phyloP scores from a whole-genome alignment of 2,329 filamentous ascomycete genomes.

The Hypoxylon sp. region DNA sequence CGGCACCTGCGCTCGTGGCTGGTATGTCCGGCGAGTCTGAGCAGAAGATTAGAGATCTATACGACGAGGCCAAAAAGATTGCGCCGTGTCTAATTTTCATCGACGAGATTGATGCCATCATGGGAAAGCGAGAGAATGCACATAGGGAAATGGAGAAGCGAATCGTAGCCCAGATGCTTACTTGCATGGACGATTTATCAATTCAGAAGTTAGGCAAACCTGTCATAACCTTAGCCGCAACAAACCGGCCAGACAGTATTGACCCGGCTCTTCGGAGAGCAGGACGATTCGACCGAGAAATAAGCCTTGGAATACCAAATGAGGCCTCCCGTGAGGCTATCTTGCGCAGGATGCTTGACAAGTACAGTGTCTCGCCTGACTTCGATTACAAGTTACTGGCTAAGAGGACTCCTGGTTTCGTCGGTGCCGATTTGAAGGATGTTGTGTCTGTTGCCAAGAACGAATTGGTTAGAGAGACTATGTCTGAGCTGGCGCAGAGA shows the following conservation, averaged over 20 bases:
- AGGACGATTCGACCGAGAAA: conserved; percentile 84
- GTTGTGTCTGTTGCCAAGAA: conserved; percentile 65
- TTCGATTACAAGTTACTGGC: conserved; percentile 83
- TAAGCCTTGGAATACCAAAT: conserved; percentile 90
- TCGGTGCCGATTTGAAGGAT: conserved; percentile 87
- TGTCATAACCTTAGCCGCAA: conserved; percentile 92
- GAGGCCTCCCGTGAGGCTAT: conserved; percentile 84
- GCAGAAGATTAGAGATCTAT: conserved; percentile 86
- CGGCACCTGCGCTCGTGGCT: conserved; percentile 84
- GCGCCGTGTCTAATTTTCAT: conserved; percentile 94
- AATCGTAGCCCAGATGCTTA: conserved; percentile 85
- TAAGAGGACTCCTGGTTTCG: conserved; percentile 90
- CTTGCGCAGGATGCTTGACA: conserved; percentile 77
- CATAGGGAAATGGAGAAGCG: conserved; percentile 92
- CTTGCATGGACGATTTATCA: conserved; percentile 87
- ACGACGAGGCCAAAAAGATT: conserved; percentile 87
- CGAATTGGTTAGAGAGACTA: conserved; percentile 52
- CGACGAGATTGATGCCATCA: conserved; percentile 92
- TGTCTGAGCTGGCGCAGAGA: conserved; percentile 49
- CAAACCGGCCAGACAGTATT: conserved; percentile 87
- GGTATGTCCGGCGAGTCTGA: conserved; percentile 93
- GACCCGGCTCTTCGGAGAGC: conserved; percentile 82
- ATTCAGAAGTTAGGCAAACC: conserved; percentile 79
- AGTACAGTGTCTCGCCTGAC: conserved; percentile 74
- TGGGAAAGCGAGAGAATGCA: conserved; percentile 85